Evolutionary conservation across 768 basidiomycete genomes (phyloP).

Genomic region (Pulveroboletus sp.): DNA sequence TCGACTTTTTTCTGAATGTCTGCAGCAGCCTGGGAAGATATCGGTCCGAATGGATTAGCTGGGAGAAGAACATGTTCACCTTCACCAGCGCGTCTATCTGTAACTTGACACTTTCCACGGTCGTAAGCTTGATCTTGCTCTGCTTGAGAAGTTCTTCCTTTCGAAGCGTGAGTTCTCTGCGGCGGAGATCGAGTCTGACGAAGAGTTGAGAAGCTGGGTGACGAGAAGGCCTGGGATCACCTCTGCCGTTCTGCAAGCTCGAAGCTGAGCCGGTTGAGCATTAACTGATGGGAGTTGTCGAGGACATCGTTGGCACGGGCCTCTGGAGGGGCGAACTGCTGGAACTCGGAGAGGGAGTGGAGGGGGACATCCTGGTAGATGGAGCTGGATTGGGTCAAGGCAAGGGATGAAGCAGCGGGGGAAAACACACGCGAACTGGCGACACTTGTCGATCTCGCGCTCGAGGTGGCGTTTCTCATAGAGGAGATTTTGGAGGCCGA

Average conservation of each 20-base stretch:
- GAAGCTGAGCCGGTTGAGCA: conserved; percentile 84
- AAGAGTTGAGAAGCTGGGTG: conserved; percentile 3
- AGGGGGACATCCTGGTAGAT: conserved; percentile 87
- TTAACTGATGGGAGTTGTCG: conserved; percentile 74
- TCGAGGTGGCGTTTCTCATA: conserved; percentile 91
- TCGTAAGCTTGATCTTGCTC: conserved; percentile 68
- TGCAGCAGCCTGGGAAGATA: conserved; percentile 51
- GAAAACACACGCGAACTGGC: conserved; percentile 78
- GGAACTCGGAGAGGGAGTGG: conserved; percentile 67
- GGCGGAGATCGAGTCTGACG: conserved; percentile 66
- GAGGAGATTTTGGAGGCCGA: conserved; percentile 80
- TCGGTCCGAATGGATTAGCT: conserved; percentile 9
- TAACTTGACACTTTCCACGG: conserved; percentile 74
- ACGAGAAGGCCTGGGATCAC: conserved; percentile 38
- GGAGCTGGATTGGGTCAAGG: conserved; percentile 47
- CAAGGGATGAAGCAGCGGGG: background rate
- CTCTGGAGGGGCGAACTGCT: conserved; percentile 64
- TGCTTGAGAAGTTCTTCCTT: conserved; percentile 82
- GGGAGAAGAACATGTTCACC: conserved; percentile 36
- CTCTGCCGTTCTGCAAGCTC: conserved; percentile 87
- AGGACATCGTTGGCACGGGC: conserved; percentile 60
- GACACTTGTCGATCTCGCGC: conserved; percentile 89
- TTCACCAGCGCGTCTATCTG: conserved; percentile 78
- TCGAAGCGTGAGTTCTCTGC: conserved; percentile 62
- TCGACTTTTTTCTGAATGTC: conserved; percentile 77